Evolutionary conservation across 345 rosid species (phyloP), one percentile per base, ranked within the genome.

Genomic region (Melaleuca alternifolia): DNA sequence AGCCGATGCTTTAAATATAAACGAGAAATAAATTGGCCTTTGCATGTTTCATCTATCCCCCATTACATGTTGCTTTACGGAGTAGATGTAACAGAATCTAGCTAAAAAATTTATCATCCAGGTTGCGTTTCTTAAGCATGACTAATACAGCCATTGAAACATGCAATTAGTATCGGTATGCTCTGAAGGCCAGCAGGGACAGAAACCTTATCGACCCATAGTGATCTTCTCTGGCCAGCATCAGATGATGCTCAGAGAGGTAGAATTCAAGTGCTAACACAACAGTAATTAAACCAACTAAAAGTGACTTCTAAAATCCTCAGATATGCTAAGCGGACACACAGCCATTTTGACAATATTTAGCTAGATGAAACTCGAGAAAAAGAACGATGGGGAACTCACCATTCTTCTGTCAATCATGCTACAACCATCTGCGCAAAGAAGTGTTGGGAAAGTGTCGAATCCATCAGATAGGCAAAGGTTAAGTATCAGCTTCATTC

Each of bases 351-450:
- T 82, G 5, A 3, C 50, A 79, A 51, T 79, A 54, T 59, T 54
- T 28, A 51, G n/a, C 76, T 21, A 37, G 28, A 79, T 21, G 50
- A 62, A 26, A 7, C 48, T 50, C 82, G 54, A 85, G 33, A 33
- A 54, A 37, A 50, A 41, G 76, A 81, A 52, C 20, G 18, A 59
- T 23, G 37, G 50, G 26, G 59, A 51, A 90, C 91, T 93, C 83
- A 92, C 94, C 94, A 93, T 92, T 86, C 94, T 91, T 85, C 94
- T 85, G 88, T 93, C 96, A 83, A 93, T 93, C 95, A 94, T 92
- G 91, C 93, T 90, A 83, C 94, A 92, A 3, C 95, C 96, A 88
- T 92, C 93, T 71, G 94, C 94, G 54, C 95, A 92, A n/a, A 93
- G 87, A 85, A 93, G 94, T 46, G 95, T 93, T 5, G 95, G 94